Percentiles rank a stretch among this genome's conserved stretches.
These are phyloP conservation scores for Beta corolliflora DNA, from an alignment of 179 eudicot genomes.

Conservation along the genomic window DNA sequence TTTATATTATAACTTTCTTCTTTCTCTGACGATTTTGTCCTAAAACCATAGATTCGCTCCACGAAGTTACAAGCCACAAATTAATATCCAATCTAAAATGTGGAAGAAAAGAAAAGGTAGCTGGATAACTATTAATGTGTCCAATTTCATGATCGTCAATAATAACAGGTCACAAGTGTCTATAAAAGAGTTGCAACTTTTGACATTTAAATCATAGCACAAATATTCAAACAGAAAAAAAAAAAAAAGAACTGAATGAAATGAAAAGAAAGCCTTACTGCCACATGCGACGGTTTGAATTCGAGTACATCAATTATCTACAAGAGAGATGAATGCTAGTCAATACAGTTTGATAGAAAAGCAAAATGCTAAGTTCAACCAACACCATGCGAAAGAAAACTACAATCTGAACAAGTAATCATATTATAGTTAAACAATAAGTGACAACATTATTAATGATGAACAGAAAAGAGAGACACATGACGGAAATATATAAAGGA, in stretches of 20 bases:
- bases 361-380: not conserved
- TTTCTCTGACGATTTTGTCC: not conserved
- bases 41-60: not conserved
- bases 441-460: not conserved
- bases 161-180: not conserved
- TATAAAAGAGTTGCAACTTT: not conserved
- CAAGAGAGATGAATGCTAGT: constrained; percentile 31
- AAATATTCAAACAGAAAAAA: not conserved
- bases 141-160: not conserved
- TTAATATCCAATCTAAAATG: not conserved
- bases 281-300: constrained; percentile 87
- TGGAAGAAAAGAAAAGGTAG: too few relatives aligned
- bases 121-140: too few relatives aligned
- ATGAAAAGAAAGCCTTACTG: constrained; percentile 49
- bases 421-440: not conserved
- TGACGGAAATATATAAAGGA: not conserved
- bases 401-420: not conserved
- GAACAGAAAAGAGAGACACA: not conserved
- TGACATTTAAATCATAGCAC: not conserved
- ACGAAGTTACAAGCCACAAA: not conserved
- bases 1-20: not conserved
- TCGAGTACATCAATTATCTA: constrained; percentile 97
- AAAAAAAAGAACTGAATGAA: not conserved
- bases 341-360: constrained; percentile 2
- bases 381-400: not conserved